A percentile compares a stretch with the other conserved stretches of the same genome.
Conservation (phyloP, 371 early-diverging fungal genomes). For the Umbelopsis sp. region DNA sequence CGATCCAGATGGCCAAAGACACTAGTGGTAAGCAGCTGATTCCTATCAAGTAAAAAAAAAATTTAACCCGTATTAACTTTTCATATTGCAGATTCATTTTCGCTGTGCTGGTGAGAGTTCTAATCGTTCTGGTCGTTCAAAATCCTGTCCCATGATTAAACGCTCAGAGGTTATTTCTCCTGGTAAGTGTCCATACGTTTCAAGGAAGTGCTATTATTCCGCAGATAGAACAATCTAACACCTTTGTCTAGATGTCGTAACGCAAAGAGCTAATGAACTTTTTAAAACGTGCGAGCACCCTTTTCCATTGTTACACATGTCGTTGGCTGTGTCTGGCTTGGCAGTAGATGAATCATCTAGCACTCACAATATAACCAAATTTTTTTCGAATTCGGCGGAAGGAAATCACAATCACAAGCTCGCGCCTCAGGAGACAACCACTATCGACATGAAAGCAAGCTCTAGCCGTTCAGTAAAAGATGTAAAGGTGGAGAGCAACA, state of each 20-base stretch:
- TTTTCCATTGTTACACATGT: slow-evolving; percentile 42
- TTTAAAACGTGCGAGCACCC: slow-evolving; percentile 29
- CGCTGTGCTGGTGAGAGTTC: slow-evolving; percentile 13
- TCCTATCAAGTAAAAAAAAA: not conserved
- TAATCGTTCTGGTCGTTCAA: slow-evolving; percentile 33
- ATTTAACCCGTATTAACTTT: not conserved
- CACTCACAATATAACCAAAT: slow-evolving; percentile 36
- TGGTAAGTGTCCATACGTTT: slow-evolving; percentile 24
- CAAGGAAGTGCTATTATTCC: slow-evolving; percentile 7
- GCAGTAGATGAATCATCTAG: slow-evolving; percentile 28
- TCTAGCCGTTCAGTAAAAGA: not conserved
- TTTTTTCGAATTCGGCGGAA: slow-evolving; percentile 28
- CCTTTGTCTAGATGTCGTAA: slow-evolving; percentile 25
- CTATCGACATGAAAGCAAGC: not conserved
- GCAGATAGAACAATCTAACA: not conserved
- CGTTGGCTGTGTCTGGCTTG: slow-evolving; percentile 37
- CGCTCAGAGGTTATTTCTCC: slow-evolving; percentile 26
- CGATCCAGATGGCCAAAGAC: slow-evolving; percentile 59
- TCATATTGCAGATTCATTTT: slow-evolving; percentile 18
- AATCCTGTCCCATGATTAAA: slow-evolving; percentile 31
- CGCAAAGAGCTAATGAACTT: slow-evolving; percentile 29
- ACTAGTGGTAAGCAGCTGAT: slow-evolving; percentile 31
- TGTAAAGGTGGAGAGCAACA: slow-evolving; percentile 13
- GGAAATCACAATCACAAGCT: not conserved
- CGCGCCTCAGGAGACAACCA: not conserved